Evolutionary conservation across 176 grass and related monocot species (phyloP).

Genomic region (Musa itinerans): DNA sequence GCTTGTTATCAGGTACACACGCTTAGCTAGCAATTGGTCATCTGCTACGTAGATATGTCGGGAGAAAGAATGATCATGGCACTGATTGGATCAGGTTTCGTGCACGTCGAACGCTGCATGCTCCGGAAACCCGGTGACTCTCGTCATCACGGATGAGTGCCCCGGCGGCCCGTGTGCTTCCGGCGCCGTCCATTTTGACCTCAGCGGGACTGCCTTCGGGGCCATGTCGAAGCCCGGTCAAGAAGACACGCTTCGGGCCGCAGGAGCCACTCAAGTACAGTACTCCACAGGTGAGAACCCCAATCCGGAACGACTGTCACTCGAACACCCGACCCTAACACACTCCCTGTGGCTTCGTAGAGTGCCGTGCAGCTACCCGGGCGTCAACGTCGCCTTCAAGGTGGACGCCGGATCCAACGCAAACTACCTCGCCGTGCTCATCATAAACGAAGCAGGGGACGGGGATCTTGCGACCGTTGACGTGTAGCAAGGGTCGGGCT

Average conservation of each 20-base stretch:
- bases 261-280: not conserved
- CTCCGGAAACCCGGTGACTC: not conserved
- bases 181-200: not conserved
- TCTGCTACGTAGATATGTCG: not conserved
- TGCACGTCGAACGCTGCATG: not conserved
- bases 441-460: slow-evolving; percentile 51
- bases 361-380: slow-evolving; percentile 39
- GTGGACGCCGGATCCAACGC: slow-evolving; percentile 60
- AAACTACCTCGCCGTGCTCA: slow-evolving; percentile 38
- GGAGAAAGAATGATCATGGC: too few relatives aligned
- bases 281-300: not conserved
- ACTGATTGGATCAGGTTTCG: not conserved
- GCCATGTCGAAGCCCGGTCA: not conserved
- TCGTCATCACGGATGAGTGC: slow-evolving; percentile 1
- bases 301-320: too few relatives aligned
- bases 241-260: not conserved
- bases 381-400: slow-evolving; percentile 39
- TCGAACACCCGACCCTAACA: too few relatives aligned
- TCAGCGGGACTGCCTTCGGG: not conserved
- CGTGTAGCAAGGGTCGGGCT: slow-evolving; percentile 12
- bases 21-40: too few relatives aligned
- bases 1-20: slow-evolving; percentile 1
- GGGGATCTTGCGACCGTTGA: slow-evolving; percentile 53
- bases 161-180: not conserved
- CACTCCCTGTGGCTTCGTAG: slow-evolving; percentile 4